Percentiles rank a stretch among this genome's conserved stretches.
phyloP scores from a whole-genome alignment of 768 basidiomycete genomes.

The Termitomyces sp. region DNA sequence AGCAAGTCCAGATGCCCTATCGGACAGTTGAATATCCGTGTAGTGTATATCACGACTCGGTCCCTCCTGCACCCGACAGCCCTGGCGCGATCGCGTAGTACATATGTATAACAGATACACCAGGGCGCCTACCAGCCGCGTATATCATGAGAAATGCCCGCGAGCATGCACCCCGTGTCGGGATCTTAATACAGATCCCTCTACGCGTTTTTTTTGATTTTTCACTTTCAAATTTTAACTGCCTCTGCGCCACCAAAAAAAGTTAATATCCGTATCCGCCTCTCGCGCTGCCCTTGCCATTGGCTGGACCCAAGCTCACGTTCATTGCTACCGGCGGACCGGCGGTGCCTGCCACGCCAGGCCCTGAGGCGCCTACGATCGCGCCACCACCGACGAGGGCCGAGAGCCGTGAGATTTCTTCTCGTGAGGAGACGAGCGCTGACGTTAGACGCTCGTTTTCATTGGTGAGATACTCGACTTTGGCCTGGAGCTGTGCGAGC shows the following conservation, averaged over 20 bases:
- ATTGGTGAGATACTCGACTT: slow-evolving; percentile 86
- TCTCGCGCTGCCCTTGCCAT: background rate
- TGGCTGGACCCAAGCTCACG: background rate
- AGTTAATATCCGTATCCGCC: slow-evolving; percentile 1
- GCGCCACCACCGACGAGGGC: slow-evolving; percentile 65
- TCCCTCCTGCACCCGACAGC: background rate
- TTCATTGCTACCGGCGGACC: slow-evolving; percentile 2
- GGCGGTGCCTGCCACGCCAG: slow-evolving; percentile 17
- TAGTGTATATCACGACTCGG: background rate
- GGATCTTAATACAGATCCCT: background rate
- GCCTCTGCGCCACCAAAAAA: background rate
- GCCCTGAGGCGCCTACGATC: slow-evolving; percentile 36
- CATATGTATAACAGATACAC: background rate
- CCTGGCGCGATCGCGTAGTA: background rate
- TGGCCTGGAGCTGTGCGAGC: slow-evolving; percentile 87
- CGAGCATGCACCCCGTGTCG: background rate
- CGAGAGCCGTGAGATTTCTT: slow-evolving; percentile 84
- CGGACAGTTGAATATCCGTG: background rate
- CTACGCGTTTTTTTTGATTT: background rate
- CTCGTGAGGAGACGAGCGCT: slow-evolving; percentile 82
- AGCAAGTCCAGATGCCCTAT: background rate
- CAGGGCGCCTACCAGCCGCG: background rate
- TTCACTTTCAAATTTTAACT: background rate
- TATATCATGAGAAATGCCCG: background rate
- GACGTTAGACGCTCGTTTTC: slow-evolving; percentile 93